Conservation (phyloP, 2,329 filamentous ascomycete species). For the Aspergillus ochraceoroseus region DNA sequence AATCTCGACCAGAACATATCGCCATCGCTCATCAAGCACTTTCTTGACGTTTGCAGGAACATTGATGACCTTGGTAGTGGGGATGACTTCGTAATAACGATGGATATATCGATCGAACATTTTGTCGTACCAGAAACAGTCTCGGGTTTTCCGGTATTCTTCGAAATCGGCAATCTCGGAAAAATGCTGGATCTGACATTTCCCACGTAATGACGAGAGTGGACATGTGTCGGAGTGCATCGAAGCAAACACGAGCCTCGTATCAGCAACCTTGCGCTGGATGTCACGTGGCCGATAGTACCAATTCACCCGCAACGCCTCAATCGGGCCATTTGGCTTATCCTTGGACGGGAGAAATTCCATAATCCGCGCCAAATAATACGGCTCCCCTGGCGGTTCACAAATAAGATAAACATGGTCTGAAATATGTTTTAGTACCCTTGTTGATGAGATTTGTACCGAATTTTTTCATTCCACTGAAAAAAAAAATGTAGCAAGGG, state of each 20-base stretch:
- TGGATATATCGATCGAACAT: conserved; percentile 98
- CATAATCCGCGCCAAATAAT: conserved; percentile 97
- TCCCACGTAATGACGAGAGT: conserved; percentile 84
- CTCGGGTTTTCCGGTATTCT: conserved; percentile 74
- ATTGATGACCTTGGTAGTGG: conserved; percentile 87
- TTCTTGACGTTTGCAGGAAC: conserved; percentile 93
- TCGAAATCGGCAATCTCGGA: conserved; percentile 79
- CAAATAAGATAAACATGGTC: conserved; percentile 94
- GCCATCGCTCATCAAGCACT: conserved; percentile 93
- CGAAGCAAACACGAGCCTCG: conserved; percentile 84
- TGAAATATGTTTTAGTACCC: conserved; percentile 9
- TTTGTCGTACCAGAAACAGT: conserved; percentile 96
- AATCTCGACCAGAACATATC: conserved; percentile 89
- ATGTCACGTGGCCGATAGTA: conserved; percentile 97
- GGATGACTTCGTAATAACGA: conserved; percentile 94
- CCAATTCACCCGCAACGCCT: conserved; percentile 92
- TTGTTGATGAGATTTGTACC: background rate
- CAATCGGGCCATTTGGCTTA: conserved; percentile 66
- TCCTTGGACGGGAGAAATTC: conserved; percentile 86
- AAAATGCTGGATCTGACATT: conserved; percentile 84
- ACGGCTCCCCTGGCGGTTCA: conserved; percentile 94
- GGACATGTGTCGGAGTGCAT: conserved; percentile 99
- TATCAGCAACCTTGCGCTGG: conserved; percentile 84
- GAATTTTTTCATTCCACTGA: background rate
- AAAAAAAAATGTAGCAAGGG: conserved; percentile 20